Conservation (phyloP, 2,329 filamentous ascomycete species). For the Penicillium sp. region DNA sequence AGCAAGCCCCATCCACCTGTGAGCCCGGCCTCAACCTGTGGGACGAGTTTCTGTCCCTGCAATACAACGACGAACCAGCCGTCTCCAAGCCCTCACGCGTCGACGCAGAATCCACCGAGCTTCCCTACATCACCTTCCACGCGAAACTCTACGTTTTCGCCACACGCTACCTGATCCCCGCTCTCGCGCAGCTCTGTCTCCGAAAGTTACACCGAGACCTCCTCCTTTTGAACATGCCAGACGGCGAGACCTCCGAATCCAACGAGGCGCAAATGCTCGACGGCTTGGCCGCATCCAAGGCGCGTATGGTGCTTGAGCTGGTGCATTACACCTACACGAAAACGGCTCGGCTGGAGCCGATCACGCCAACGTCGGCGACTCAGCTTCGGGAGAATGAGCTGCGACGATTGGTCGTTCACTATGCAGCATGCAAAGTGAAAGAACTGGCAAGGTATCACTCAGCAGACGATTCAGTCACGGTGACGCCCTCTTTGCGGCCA, state of each 20-base stretch:
- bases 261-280: constrained; percentile 22
- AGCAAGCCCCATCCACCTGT: constrained; percentile 30
- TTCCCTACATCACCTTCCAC: constrained; percentile 44
- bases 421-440: constrained; percentile 42
- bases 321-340: constrained; percentile 42
- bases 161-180: constrained; percentile 43
- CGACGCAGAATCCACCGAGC: constrained; percentile 17
- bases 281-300: constrained; percentile 30
- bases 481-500: constrained; percentile 21
- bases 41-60: constrained; percentile 40
- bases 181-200: constrained; percentile 42
- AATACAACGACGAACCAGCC: constrained; percentile 32
- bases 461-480: constrained; percentile 26
- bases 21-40: constrained; percentile 37
- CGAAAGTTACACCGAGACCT: constrained; percentile 42
- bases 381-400: constrained; percentile 42
- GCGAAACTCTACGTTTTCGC: constrained; percentile 47
- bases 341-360: constrained; percentile 42
- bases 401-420: constrained; percentile 42
- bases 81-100: constrained; percentile 9
- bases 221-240: constrained; percentile 31
- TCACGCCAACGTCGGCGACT: constrained; percentile 36
- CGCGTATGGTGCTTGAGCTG: constrained; percentile 39
- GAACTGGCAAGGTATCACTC: constrained; percentile 38
- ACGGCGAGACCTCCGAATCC: constrained; percentile 13